phyloP scores from a whole-genome alignment of 176 grass and related monocot species.

The Eremochloa ophiuroides region DNA sequence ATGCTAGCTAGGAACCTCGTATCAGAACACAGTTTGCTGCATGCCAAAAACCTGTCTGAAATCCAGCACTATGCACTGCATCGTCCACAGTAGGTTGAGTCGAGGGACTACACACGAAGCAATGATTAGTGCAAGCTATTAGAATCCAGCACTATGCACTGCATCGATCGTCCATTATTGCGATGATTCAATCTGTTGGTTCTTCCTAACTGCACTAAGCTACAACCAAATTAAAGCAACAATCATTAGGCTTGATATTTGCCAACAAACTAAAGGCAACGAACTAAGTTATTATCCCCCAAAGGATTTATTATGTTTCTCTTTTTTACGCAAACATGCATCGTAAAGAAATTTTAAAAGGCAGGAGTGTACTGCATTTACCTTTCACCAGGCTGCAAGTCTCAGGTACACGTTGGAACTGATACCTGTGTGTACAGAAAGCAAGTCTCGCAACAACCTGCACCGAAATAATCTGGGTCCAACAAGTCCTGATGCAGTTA shows the following conservation, averaged over 20 bases:
- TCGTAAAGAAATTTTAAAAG: not conserved
- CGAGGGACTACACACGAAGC: not conserved
- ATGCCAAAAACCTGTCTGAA: not conserved
- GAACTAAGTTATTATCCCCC: not conserved
- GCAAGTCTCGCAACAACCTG: not conserved
- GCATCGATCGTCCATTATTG: not conserved
- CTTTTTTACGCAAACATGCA: not conserved
- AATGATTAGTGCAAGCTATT: not conserved
- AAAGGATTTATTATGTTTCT: not conserved
- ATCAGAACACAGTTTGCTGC: not conserved
- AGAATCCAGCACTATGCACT: not conserved
- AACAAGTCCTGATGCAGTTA: not conserved
- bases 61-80: not conserved
- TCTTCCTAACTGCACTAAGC: not conserved
- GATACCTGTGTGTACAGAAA: not conserved
- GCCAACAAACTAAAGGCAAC: not conserved
- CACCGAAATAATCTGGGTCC: not conserved
- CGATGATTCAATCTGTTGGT: not conserved
- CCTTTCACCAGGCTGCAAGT: not conserved
- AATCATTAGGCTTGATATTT: conserved; percentile 33
- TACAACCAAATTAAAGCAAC: not conserved
- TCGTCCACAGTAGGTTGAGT: not conserved
- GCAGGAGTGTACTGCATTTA: not conserved
- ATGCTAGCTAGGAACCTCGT: conserved; percentile 1
- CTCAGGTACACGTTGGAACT: not conserved